A percentile compares a stretch with the other conserved stretches of the same genome.
Conservation (phyloP, 768 basidiomycete genomes). For the Phallus indusiatus region DNA sequence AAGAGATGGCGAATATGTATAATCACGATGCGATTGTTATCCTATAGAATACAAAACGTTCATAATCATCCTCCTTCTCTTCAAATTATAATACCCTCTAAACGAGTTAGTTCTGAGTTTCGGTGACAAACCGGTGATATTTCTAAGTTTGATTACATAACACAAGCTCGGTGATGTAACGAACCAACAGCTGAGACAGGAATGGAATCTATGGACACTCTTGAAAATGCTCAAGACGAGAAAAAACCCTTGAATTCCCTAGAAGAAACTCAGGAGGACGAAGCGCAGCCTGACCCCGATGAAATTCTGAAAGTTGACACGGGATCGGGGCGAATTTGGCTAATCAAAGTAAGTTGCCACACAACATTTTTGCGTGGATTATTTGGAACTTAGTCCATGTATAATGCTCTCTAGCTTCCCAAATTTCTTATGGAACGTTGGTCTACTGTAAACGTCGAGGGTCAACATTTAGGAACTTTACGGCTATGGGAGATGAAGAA, state of each 20-base stretch:
- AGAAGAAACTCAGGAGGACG: slow-evolving; percentile 39
- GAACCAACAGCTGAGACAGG: too few relatives aligned
- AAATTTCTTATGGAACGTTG: slow-evolving; percentile 81
- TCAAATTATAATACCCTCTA: too few relatives aligned
- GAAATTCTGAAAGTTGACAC: slow-evolving; percentile 73
- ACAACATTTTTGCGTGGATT: background rate
- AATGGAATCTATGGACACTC: background rate
- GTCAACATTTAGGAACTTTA: slow-evolving; percentile 74
- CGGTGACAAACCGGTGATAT: too few relatives aligned
- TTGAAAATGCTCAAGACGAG: slow-evolving; percentile 41
- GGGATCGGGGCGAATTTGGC: slow-evolving; percentile 70
- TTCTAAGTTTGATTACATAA: too few relatives aligned
- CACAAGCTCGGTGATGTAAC: too few relatives aligned
- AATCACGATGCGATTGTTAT: too few relatives aligned
- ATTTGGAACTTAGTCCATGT: slow-evolving; percentile 3
- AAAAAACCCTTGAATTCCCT: slow-evolving; percentile 66
- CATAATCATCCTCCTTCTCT: too few relatives aligned
- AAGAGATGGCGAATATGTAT: too few relatives aligned
- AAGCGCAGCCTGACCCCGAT: slow-evolving; percentile 66
- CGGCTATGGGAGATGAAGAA: slow-evolving; percentile 57
- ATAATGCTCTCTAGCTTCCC: slow-evolving; percentile 50
- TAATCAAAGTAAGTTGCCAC: slow-evolving; percentile 58
- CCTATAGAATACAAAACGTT: too few relatives aligned
- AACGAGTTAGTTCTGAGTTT: too few relatives aligned
- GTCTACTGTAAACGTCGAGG: slow-evolving; percentile 65